phyloP scores from a whole-genome alignment of 768 basidiomycete genomes.

The Mycena latifolia region DNA sequence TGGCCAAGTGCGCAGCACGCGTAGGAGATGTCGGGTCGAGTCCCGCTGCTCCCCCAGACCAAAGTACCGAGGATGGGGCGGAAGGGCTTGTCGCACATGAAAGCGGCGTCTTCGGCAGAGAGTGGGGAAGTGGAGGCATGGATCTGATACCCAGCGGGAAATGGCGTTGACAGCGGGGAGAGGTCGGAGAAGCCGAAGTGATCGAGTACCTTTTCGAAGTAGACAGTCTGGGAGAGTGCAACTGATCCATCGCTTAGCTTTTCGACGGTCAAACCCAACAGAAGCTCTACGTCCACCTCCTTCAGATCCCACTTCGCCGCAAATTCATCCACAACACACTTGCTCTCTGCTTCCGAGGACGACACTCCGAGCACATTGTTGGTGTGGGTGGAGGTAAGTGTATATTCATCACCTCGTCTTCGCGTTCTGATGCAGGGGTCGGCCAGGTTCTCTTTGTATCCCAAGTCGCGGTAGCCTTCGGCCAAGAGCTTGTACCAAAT shows the following conservation, averaged over 20 bases:
- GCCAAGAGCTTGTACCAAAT: conserved; percentile 19
- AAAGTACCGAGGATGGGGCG: conserved; percentile 31
- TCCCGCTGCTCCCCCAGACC: conserved; percentile 30
- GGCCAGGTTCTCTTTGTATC: conserved; percentile 19
- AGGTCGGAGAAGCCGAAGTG: neutral
- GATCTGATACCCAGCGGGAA: too few relatives aligned
- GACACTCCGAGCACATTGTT: conserved; percentile 20
- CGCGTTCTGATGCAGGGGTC: conserved; percentile 23
- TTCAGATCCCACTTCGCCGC: too few relatives aligned
- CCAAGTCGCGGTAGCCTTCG: conserved; percentile 16
- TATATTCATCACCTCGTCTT: conserved; percentile 5
- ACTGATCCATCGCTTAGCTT: too few relatives aligned
- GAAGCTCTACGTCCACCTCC: conserved; percentile 9
- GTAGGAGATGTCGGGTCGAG: conserved; percentile 32
- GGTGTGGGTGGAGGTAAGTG: conserved; percentile 23
- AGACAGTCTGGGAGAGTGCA: neutral
- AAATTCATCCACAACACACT: conserved; percentile 10
- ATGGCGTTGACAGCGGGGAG: too few relatives aligned
- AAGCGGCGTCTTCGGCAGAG: neutral
- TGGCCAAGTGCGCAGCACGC: conserved; percentile 7
- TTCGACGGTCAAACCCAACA: conserved; percentile 23
- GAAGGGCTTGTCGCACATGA: conserved; percentile 36
- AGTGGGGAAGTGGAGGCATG: neutral
- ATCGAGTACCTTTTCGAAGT: neutral
- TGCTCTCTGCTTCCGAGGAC: conserved; percentile 17